Percentiles rank a stretch among this genome's conserved stretches.
Evolutionary conservation across 139 green algal species (phyloP).

Genomic region (Ulvella scutata): DNA sequence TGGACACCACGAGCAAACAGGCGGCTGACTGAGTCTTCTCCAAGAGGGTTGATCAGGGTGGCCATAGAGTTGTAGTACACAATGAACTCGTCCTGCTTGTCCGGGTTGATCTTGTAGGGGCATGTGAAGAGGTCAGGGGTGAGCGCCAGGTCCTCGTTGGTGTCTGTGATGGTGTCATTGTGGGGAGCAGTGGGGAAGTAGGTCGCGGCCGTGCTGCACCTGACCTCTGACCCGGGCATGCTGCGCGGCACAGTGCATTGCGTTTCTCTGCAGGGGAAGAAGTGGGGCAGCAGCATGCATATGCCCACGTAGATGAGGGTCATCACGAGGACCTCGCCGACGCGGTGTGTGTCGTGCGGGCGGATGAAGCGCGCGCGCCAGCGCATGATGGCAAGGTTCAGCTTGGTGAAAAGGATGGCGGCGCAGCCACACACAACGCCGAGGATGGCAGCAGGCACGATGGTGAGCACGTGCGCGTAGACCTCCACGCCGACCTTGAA

Average conservation of each 20-base stretch:
- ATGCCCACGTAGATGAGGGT: constrained; percentile 60
- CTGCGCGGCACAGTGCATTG: constrained; percentile 18
- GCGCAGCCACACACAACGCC: constrained; percentile 48
- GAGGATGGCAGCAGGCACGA: constrained; percentile 52
- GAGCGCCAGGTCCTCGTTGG: background rate
- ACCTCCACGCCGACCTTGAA: constrained; percentile 22
- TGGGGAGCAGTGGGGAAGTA: background rate
- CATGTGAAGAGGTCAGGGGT: background rate
- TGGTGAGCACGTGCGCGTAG: constrained; percentile 49
- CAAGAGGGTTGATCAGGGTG: constrained; percentile 54
- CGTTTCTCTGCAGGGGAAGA: constrained; percentile 60
- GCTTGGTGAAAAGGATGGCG: constrained; percentile 53
- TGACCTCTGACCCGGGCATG: background rate
- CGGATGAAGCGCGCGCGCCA: constrained; percentile 7
- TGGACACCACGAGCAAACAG: constrained; percentile 65
- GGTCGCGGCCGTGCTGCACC: background rate
- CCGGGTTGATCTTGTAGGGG: background rate
- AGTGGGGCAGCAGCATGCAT: constrained; percentile 59
- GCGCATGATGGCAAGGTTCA: constrained; percentile 35
- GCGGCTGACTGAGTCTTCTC: constrained; percentile 71
- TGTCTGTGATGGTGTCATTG: constrained; percentile 10
- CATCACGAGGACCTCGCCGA: constrained; percentile 54
- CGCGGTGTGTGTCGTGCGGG: constrained; percentile 23
- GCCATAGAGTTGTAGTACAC: constrained; percentile 76
- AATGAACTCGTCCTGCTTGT: background rate